phyloP scores from a whole-genome alignment of 169 alveolate genomes.

The Miamiensis avidus region DNA sequence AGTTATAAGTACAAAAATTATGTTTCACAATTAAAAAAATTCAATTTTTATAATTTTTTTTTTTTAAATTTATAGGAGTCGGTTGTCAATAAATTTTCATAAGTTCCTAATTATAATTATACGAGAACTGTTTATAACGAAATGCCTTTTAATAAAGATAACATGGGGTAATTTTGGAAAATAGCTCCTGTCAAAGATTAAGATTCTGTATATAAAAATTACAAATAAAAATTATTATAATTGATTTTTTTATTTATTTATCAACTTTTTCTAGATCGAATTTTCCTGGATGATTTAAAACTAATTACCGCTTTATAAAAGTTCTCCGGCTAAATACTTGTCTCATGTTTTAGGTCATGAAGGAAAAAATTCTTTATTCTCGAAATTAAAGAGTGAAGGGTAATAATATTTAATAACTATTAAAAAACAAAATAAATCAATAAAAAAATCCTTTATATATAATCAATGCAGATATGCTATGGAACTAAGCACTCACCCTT shows the following conservation, averaged over 20 bases:
- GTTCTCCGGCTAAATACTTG: conserved; percentile 61
- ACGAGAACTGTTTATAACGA: conserved; percentile 27
- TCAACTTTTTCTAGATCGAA: conserved; percentile 11
- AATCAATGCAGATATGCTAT: too few species aligned
- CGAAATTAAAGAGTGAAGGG: conserved; percentile 62
- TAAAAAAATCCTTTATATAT: too few species aligned
- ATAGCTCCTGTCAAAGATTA: conserved; percentile 73
- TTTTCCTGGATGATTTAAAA: conserved; percentile 62
- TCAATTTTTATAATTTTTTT: too few species aligned
- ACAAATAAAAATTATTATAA: too few species aligned
- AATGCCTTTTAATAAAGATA: conserved; percentile 49
- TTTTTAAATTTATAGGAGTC: conserved; percentile 28
- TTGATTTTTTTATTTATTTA: too few species aligned
- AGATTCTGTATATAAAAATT: not conserved
- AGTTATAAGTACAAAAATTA: too few species aligned
- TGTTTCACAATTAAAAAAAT: too few species aligned
- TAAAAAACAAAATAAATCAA: too few species aligned
- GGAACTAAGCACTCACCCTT: conserved; percentile 38
- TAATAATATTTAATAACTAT: too few species aligned
- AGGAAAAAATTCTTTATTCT: conserved; percentile 77
- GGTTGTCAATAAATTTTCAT: conserved; percentile 56
- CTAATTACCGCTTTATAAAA: conserved; percentile 45
- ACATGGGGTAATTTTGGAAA: conserved; percentile 45
- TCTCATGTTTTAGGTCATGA: conserved; percentile 83
- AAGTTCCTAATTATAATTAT: conserved; percentile 56